A percentile compares a stretch with the other conserved stretches of the same genome.
Conservation (phyloP, 768 basidiomycete species). For the Lactarius hengduanensis region DNA sequence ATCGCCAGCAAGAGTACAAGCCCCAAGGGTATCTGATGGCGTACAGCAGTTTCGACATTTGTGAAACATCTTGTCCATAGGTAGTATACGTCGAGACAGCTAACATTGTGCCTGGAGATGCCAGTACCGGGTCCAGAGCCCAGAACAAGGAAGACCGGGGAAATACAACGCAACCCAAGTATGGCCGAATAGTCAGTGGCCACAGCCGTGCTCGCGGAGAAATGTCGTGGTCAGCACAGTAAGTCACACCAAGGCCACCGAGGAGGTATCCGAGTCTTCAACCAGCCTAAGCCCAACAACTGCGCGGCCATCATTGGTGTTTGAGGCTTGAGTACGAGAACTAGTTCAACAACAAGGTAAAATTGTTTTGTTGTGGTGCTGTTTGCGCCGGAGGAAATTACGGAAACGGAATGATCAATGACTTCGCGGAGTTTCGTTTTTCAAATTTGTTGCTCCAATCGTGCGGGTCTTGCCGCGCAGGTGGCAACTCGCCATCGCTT, state of each 20-base stretch:
- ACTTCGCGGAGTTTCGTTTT: background rate
- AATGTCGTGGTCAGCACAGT: background rate
- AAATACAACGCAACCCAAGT: background rate
- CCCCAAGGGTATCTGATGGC: background rate
- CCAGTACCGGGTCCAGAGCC: background rate
- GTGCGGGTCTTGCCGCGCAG: background rate
- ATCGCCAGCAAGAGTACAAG: background rate
- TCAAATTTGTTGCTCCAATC: background rate
- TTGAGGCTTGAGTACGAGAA: background rate
- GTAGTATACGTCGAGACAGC: background rate
- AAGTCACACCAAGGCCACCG: background rate
- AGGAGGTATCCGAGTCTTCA: background rate
- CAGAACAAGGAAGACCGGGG: slow-evolving; percentile 4
- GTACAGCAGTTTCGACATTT: background rate
- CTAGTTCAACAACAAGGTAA: background rate
- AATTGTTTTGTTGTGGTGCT: background rate
- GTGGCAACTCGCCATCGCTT: background rate
- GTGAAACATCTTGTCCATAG: background rate
- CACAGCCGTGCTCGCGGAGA: background rate
- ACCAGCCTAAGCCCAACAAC: background rate
- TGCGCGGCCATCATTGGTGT: background rate
- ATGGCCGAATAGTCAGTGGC: background rate
- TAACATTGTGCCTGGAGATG: slow-evolving; percentile 23
- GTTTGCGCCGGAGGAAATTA: background rate
- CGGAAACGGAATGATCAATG: background rate